These are phyloP conservation scores for Dillenia suffruticosa DNA, from an alignment of 164 flowering plant genomes.

Conservation along the genomic window DNA sequence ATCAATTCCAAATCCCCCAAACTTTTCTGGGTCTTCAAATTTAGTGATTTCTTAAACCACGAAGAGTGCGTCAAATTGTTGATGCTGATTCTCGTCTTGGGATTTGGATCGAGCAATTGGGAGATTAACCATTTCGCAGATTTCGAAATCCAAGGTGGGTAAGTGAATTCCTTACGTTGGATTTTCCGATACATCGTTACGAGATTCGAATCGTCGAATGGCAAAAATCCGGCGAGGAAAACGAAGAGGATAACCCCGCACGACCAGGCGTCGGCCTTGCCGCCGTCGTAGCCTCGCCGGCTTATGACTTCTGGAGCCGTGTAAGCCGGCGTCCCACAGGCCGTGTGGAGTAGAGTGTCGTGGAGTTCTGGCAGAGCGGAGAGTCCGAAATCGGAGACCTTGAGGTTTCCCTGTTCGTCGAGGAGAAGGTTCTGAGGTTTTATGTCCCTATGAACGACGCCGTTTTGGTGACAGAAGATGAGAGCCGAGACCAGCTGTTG, in stretches of 20 bases:
- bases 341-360: constrained; percentile 48
- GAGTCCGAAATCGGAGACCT: constrained; percentile 76
- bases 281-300: constrained; percentile 54
- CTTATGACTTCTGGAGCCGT: constrained; percentile 66
- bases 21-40: not conserved
- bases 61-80: constrained; percentile 31
- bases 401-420: constrained; percentile 47
- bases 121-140: constrained; percentile 31
- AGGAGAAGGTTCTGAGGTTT: constrained; percentile 77
- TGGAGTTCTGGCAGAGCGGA: constrained; percentile 49
- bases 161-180: constrained; percentile 30
- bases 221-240: constrained; percentile 50
- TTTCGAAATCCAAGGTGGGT: constrained; percentile 52
- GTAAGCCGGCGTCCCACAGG: constrained; percentile 83
- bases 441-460: constrained; percentile 70
- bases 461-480: constrained; percentile 57
- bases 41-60: constrained; percentile 52
- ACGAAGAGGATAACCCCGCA: constrained; percentile 67
- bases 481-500: constrained; percentile 68
- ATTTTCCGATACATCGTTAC: constrained; percentile 53
- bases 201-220: constrained; percentile 61
- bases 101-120: constrained; percentile 70
- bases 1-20: not conserved
- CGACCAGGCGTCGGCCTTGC: constrained; percentile 79
- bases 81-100: constrained; percentile 43